Evolutionary conservation across 768 basidiomycete genomes (phyloP).

Genomic region (Amanita rubescens): DNA sequence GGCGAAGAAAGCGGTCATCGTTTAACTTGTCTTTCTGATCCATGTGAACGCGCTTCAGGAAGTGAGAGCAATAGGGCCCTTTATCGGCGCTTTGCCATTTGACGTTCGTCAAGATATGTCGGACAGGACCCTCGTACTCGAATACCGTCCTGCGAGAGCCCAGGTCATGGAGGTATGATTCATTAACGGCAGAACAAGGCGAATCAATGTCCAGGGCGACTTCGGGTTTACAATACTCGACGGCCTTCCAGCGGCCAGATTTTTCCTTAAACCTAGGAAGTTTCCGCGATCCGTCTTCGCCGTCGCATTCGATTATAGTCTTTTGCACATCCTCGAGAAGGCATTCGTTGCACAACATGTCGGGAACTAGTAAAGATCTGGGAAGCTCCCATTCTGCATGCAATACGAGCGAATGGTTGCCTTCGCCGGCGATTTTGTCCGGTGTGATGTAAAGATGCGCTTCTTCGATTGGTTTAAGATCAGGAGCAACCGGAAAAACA

Average conservation of each 20-base stretch:
- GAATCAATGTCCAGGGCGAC: not conserved
- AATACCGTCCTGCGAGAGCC: not conserved
- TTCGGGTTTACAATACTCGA: not conserved
- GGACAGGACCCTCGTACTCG: conserved; percentile 20
- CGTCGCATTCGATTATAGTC: conserved; percentile 20
- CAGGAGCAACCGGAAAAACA: conserved; percentile 20
- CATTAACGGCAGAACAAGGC: no score
- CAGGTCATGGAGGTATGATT: not conserved
- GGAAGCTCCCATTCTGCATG: conserved; percentile 47
- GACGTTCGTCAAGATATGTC: conserved; percentile 19
- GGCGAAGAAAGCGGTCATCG: not conserved
- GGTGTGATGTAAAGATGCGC: conserved; percentile 46
- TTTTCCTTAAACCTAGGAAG: conserved; percentile 11
- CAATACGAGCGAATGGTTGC: conserved; percentile 49
- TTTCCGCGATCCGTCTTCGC: conserved; percentile 15
- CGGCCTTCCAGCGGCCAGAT: conserved; percentile 3
- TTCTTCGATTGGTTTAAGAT: conserved; percentile 20
- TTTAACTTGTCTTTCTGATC: not conserved
- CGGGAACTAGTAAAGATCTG: conserved; percentile 26
- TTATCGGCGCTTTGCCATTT: conserved; percentile 24
- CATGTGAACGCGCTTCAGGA: conserved; percentile 4
- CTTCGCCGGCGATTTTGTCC: conserved; percentile 27
- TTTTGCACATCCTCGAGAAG: conserved; percentile 22
- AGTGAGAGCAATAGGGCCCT: conserved; percentile 25
- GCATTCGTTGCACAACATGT: conserved; percentile 31